phyloP scores from a whole-genome alignment of 352 stramenopile species.

The Phytophthora pisi region DNA sequence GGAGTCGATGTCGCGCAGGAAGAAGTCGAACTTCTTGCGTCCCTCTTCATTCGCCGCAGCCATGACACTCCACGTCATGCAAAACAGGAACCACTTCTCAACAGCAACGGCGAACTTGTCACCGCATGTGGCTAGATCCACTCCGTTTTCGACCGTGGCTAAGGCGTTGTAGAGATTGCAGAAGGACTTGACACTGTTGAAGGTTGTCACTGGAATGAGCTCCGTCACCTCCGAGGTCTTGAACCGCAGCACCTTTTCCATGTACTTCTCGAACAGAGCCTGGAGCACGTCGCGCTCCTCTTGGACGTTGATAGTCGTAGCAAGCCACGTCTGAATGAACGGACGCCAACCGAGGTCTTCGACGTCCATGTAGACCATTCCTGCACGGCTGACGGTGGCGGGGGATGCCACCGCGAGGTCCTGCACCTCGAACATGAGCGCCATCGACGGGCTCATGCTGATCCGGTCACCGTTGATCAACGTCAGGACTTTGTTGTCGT shows the following conservation, averaged over 20 bases:
- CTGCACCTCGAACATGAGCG: slow-evolving; percentile 95
- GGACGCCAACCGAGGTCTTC: slow-evolving; percentile 82
- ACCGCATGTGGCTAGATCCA: slow-evolving; percentile 63
- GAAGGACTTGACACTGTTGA: slow-evolving; percentile 85
- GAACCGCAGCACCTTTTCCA: slow-evolving; percentile 76
- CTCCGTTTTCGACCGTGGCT: slow-evolving; percentile 68
- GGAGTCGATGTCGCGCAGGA: slow-evolving; percentile 91
- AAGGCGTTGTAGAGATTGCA: slow-evolving; percentile 88
- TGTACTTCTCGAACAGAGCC: slow-evolving; percentile 82
- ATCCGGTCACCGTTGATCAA: slow-evolving; percentile 89
- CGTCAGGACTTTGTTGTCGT: slow-evolving; percentile 89
- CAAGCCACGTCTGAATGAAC: slow-evolving; percentile 80
- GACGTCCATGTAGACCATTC: slow-evolving; percentile 95
- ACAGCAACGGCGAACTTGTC: slow-evolving; percentile 73
- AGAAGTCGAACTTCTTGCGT: slow-evolving; percentile 86
- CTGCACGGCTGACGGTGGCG: slow-evolving; percentile 92
- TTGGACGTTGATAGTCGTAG: slow-evolving; percentile 58
- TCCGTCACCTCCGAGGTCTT: slow-evolving; percentile 71
- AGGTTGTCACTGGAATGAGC: slow-evolving; percentile 78
- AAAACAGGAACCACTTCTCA: slow-evolving; percentile 89
- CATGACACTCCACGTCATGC: slow-evolving; percentile 87
- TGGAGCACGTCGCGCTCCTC: slow-evolving; percentile 78
- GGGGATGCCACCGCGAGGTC: slow-evolving; percentile 94
- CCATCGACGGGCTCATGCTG: slow-evolving; percentile 85
- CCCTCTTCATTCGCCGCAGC: slow-evolving; percentile 86